A percentile compares a stretch with the other conserved stretches of the same genome.
phyloP scores from a whole-genome alignment of 352 stramenopile species.

The Phytopythium ostracodes region DNA sequence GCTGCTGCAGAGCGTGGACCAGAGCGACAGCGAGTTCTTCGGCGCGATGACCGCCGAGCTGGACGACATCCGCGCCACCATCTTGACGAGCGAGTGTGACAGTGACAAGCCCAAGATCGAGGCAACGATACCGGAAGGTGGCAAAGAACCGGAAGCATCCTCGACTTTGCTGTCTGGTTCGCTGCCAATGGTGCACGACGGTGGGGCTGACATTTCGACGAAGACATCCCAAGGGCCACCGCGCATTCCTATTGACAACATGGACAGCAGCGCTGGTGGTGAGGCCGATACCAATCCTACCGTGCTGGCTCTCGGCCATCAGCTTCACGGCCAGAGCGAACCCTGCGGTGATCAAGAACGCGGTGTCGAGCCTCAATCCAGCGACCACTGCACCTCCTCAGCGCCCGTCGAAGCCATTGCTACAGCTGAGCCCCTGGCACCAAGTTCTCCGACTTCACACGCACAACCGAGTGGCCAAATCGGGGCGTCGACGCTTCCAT shows the following conservation, averaged over 20 bases:
- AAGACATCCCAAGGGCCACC: background rate
- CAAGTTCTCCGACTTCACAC: background rate
- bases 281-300: background rate
- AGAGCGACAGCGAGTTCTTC: constrained; percentile 40
- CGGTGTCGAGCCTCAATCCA: background rate
- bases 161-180: too few species aligned
- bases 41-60: constrained; percentile 23
- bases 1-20: constrained; percentile 32
- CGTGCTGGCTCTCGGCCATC: too few species aligned
- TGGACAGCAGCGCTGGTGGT: background rate
- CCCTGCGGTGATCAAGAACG: too few species aligned
- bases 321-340: too few species aligned
- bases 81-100: constrained; percentile 6
- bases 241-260: background rate
- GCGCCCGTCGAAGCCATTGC: background rate
- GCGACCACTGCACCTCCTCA: background rate
- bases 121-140: background rate
- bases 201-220: background rate
- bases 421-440: too few species aligned
- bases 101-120: background rate
- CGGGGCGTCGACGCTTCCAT: background rate
- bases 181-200: background rate
- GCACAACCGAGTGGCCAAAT: background rate
- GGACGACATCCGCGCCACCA: constrained; percentile 19
- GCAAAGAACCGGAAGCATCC: background rate